These are phyloP conservation scores for Colletotrichum sp. DNA, from an alignment of 2,329 filamentous ascomycete genomes.

Conservation along the genomic window DNA sequence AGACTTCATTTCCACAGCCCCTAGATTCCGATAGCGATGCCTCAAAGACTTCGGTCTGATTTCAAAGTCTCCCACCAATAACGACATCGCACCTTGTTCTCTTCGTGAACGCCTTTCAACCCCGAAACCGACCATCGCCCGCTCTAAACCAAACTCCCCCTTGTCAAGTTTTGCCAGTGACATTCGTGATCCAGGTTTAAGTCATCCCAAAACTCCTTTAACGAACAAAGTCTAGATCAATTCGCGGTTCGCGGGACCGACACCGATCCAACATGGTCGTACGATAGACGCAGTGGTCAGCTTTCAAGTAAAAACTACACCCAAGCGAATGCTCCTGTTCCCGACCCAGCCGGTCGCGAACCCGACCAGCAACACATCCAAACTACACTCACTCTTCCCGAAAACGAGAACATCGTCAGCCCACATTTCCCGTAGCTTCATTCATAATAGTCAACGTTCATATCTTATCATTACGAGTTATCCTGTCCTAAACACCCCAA, in stretches of 20 bases:
- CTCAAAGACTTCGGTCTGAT: not conserved
- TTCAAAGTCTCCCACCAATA: not conserved
- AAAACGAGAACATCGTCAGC: not conserved
- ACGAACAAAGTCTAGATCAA: fast-evolving
- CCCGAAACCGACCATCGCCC: not conserved
- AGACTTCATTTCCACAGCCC: not conserved
- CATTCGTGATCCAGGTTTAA: fast-evolving
- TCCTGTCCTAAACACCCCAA: not conserved
- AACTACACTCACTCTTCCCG: fast-evolving
- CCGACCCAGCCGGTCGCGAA: not conserved
- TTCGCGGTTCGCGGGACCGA: not conserved
- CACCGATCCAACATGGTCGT: not conserved
- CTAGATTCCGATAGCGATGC: not conserved
- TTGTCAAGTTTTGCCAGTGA: not conserved
- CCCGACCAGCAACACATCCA: not conserved
- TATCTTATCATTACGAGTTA: not conserved
- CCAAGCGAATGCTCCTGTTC: fast-evolving
- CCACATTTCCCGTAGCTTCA: not conserved
- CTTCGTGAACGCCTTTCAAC: fast-evolving
- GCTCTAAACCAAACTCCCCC: fast-evolving
- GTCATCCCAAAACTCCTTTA: fast-evolving
- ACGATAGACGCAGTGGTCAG: fast-evolving
- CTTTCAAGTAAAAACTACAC: not conserved
- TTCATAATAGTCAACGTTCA: not conserved
- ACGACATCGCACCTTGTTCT: not conserved